Evolutionary conservation across 352 stramenopile genomes (phyloP).

Genomic region (Halophytophthora batemanensis): DNA sequence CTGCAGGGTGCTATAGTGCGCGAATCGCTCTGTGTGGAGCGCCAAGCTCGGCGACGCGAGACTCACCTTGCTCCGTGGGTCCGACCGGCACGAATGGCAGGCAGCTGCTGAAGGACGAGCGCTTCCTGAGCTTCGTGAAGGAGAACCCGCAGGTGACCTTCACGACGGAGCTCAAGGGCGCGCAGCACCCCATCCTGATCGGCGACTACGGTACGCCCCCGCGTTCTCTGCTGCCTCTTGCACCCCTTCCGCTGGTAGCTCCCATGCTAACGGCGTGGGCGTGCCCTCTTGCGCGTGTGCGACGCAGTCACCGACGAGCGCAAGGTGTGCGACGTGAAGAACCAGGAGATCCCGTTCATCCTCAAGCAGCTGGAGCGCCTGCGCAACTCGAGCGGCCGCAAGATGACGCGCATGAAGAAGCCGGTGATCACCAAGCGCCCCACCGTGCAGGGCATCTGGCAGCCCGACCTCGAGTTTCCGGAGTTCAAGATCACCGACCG

Average conservation of each 20-base stretch:
- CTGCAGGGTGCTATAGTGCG: not conserved
- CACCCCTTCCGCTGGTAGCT: too few species aligned
- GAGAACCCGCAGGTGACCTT: conserved; percentile 87
- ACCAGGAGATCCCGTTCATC: conserved; percentile 82
- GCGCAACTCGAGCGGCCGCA: conserved; percentile 82
- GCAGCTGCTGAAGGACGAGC: conserved; percentile 67
- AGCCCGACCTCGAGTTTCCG: conserved; percentile 82
- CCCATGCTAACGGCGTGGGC: not conserved
- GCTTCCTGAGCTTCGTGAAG: conserved; percentile 83
- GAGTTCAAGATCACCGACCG: conserved; percentile 81
- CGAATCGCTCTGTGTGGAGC: not conserved
- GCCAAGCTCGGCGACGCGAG: not conserved
- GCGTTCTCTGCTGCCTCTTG: not conserved
- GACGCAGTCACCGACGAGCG: conserved; percentile 67
- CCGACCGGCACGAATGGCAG: conserved; percentile 13
- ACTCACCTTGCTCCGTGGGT: not conserved
- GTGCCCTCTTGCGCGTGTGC: conserved; percentile 1
- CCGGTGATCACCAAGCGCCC: conserved; percentile 78
- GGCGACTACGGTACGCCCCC: conserved; percentile 70
- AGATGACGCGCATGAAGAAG: conserved; percentile 87
- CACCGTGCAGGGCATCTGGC: conserved; percentile 86
- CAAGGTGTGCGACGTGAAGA: conserved; percentile 88
- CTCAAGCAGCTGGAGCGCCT: conserved; percentile 82
- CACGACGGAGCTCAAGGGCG: conserved; percentile 81
- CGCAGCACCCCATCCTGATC: conserved; percentile 75